phyloP scores from a whole-genome alignment of 2,329 filamentous ascomycete genomes.

The Dactylellina cionopaga region DNA sequence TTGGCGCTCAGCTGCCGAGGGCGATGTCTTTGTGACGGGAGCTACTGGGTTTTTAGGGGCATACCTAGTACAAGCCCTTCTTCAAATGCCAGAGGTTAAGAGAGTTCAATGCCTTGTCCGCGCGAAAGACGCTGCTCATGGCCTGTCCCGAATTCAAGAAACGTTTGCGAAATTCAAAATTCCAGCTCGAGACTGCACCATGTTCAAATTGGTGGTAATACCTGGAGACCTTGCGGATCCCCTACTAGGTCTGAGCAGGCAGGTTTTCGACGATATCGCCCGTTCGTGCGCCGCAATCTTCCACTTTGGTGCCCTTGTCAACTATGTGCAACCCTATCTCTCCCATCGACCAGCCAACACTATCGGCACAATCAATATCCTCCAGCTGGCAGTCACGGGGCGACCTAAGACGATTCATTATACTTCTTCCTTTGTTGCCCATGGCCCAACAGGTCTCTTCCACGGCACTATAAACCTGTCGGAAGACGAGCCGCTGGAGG shows the following conservation, averaged over 20 bases:
- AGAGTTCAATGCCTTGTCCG: slow-evolving; percentile 9
- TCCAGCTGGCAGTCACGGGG: slow-evolving; percentile 4
- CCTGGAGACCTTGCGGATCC: slow-evolving; percentile 13
- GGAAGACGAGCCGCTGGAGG: slow-evolving; percentile 10
- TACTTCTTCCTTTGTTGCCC: slow-evolving; percentile 9
- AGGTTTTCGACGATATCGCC: neutral
- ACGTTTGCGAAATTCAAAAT: slow-evolving; percentile 5
- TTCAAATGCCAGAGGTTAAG: slow-evolving; percentile 15
- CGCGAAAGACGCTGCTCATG: slow-evolving; percentile 1
- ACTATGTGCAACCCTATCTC: slow-evolving; percentile 12
- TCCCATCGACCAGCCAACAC: slow-evolving; percentile 10
- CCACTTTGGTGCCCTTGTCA: slow-evolving; percentile 12
- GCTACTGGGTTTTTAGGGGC: slow-evolving; percentile 15
- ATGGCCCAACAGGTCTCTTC: slow-evolving; percentile 13
- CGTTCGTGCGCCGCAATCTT: slow-evolving; percentile 4
- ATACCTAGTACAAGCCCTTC: slow-evolving; percentile 7
- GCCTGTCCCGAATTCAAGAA: slow-evolving; percentile 2
- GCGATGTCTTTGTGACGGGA: slow-evolving; percentile 8
- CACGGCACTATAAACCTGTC: neutral
- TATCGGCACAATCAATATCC: slow-evolving; percentile 19
- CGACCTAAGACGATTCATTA: slow-evolving; percentile 14
- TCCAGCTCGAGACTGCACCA: neutral
- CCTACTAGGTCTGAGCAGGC: neutral
- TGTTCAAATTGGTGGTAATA: slow-evolving; percentile 2
- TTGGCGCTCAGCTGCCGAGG: slow-evolving; percentile 8